A percentile compares a stretch with the other conserved stretches of the same genome.
Conservation (phyloP, 1,284 basidiomycete species). For the Ustilago lituana region DNA sequence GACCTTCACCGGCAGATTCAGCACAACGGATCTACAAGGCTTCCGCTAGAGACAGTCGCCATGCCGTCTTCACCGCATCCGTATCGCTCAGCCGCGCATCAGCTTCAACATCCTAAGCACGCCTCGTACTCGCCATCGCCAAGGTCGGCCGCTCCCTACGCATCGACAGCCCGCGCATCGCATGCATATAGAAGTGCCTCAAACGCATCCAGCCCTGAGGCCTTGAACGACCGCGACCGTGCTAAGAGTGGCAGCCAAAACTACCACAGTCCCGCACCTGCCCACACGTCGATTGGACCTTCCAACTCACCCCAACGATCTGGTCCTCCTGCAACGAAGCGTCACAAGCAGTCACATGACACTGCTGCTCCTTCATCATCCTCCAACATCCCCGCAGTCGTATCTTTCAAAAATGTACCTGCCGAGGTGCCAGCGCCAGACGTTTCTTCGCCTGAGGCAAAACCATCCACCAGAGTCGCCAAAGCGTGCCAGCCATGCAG, state of each 20-base stretch:
- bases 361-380: not conserved
- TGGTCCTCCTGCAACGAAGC: constrained; percentile 12
- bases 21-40: too few species aligned
- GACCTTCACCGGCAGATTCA: too few species aligned
- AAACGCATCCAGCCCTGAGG: constrained; percentile 36
- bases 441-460: constrained; percentile 12
- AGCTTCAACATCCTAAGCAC: constrained; percentile 49
- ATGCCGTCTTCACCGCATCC: constrained; percentile 48
- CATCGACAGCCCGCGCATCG: constrained; percentile 16
- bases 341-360: constrained; percentile 17
- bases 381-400: not conserved
- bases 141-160: constrained; percentile 28
- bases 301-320: not conserved
- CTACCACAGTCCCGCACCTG: not conserved
- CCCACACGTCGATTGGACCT: not conserved
- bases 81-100: constrained; percentile 39
- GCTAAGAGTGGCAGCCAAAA: constrained; percentile 2
- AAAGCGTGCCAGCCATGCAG: constrained; percentile 60
- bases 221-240: constrained; percentile 18
- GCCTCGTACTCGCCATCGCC: constrained; percentile 40
- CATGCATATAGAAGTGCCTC: constrained; percentile 28
- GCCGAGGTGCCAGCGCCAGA: constrained; percentile 1
- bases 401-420: not conserved
- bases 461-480: constrained; percentile 38
- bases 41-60: not conserved